Evolutionary conservation across 129 eudicot genomes (phyloP).

Genomic region (Tagetes erecta): DNA sequence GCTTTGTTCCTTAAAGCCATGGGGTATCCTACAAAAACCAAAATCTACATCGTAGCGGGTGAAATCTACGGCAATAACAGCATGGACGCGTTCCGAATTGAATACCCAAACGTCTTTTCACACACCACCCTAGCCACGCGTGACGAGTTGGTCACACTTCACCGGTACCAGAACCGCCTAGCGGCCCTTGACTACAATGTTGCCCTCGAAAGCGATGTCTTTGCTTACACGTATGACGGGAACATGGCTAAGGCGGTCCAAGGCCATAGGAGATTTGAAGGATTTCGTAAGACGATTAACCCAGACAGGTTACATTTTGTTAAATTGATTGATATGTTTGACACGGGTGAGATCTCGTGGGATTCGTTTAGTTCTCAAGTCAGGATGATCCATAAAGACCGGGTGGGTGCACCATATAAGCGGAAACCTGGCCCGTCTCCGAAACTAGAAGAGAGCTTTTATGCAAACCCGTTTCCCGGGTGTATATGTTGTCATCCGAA

Average conservation of each 20-base stretch:
- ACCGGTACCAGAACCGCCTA: constrained; percentile 70
- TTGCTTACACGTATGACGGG: constrained; percentile 84
- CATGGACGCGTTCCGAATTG: constrained; percentile 60
- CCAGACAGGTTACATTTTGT: constrained; percentile 79
- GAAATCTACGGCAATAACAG: constrained; percentile 72
- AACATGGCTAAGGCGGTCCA: constrained; percentile 98
- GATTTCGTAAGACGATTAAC: constrained; percentile 75
- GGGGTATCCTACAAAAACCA: constrained; percentile 78
- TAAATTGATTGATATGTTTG: constrained; percentile 62
- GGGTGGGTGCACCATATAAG: constrained; percentile 68
- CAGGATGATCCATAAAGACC: constrained; percentile 48
- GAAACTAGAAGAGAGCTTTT: constrained; percentile 75
- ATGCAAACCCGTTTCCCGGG: constrained; percentile 95
- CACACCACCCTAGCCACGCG: constrained; percentile 74
- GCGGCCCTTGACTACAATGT: constrained; percentile 88
- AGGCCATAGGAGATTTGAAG: constrained; percentile 84
- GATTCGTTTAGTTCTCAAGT: constrained; percentile 61
- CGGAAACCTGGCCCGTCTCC: constrained; percentile 62
- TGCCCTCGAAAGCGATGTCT: constrained; percentile 83
- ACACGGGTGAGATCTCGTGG: constrained; percentile 57
- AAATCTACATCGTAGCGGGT: constrained; percentile 87
- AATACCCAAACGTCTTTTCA: constrained; percentile 71
- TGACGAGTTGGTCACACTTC: constrained; percentile 62
- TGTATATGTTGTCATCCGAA: constrained; percentile 58
- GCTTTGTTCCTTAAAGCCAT: constrained; percentile 86